Evolutionary conservation across 768 basidiomycete species (phyloP), one percentile per base, ranked within the genome.

Genomic region (Mycena filopes): DNA sequence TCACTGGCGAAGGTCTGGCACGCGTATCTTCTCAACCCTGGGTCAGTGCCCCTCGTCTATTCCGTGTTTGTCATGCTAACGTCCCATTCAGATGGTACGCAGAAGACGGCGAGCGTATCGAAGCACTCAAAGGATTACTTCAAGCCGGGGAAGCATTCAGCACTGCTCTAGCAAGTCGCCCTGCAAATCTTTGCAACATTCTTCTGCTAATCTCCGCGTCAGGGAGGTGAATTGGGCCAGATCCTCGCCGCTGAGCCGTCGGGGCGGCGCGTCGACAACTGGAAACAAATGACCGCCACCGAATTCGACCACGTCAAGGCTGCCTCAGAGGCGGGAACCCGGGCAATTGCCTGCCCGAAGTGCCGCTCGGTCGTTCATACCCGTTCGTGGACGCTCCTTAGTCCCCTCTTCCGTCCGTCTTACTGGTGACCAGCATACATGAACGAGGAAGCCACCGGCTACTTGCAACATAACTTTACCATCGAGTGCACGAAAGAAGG

Each of bases 391-490:
- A 29, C 15, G 10, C 36, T 36, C 2, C 46, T 42, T 31, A 21
- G 20, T 38, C 29, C 43, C 40, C 13, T 51, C 4, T 48, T 16
- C 8, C 29, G 16, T 11, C 5, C 16, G 2, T 28, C 50, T 62
- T 33, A 60, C 53, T 38, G 12, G 23, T 23, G 20, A 42, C 3
- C 33, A 87, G 86, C 80, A 2, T 82, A 82, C 40, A 65, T 83
- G 57, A 81, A 74, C 6, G 70, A 69, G 8, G 64, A 72, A 0
- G 83, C 82, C 1, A 81, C 79, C 0, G 87, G 87, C 0, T 88
- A 86, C 55, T 71, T 83, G 0, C 85, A 87, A 63, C 72, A 73
- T 23, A 72, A 70, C 0, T 88, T 88, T 60, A 69, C 36, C 5
- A 51, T 67, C 1, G 25, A 31, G 42, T 88, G 87, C 64, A 31